Conservation (phyloP, 768 basidiomycete species). For the Kwoniella pini region DNA sequence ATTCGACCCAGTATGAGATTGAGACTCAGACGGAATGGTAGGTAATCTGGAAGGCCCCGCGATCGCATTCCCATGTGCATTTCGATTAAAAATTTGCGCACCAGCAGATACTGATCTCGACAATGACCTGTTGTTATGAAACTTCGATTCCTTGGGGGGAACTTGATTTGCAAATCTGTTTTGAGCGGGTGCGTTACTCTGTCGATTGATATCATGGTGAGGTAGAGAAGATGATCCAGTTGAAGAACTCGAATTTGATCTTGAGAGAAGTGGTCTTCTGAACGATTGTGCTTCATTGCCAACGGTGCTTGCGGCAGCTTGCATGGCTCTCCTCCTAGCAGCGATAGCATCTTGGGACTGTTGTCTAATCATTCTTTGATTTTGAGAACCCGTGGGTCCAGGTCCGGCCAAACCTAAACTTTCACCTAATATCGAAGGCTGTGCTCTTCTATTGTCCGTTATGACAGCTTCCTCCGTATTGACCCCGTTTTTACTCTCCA, state of each 20-base stretch:
- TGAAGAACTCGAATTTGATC: constrained; percentile 22
- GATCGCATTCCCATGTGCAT: neutral
- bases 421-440: constrained; percentile 14
- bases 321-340: constrained; percentile 26
- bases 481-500: neutral
- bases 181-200: too few relatives aligned
- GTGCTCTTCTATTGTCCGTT: constrained; percentile 17
- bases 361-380: neutral
- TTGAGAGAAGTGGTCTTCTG: constrained; percentile 10
- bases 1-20: constrained; percentile 7
- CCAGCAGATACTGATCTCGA: constrained; percentile 38
- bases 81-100: constrained; percentile 17
- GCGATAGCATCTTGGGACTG: constrained; percentile 20
- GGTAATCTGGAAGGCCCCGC: constrained; percentile 27
- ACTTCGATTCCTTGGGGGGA: neutral
- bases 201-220: neutral
- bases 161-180: too few relatives aligned
- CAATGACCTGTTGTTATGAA: constrained; percentile 21
- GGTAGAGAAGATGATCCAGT: neutral
- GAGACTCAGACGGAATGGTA: constrained; percentile 33
- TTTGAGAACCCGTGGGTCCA: neutral
- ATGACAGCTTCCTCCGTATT: constrained; percentile 15
- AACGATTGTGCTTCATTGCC: neutral
- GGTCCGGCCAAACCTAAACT: constrained; percentile 10
- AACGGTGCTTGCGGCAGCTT: neutral